A percentile compares a stretch with the other conserved stretches of the same genome.
phyloP scores from a whole-genome alignment of 768 basidiomycete species.

The Megacollybia marginata region DNA sequence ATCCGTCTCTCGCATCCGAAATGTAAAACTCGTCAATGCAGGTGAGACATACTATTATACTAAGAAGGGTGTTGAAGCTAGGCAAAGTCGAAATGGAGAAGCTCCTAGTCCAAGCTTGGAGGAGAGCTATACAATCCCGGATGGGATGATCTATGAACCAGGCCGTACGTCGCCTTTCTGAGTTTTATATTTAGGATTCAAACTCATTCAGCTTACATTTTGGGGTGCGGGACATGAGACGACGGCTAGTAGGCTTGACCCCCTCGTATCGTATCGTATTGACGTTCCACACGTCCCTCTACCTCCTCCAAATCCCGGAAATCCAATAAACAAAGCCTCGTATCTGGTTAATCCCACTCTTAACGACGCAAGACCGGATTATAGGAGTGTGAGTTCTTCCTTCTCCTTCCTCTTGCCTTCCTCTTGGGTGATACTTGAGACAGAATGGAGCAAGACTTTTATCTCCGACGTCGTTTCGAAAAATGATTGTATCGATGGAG shows the following conservation, averaged over 20 bases:
- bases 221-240: slow-evolving; percentile 21
- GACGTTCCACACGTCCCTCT: slow-evolving; percentile 33
- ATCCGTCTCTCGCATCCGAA: slow-evolving; percentile 32
- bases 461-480: slow-evolving; percentile 31
- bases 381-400: slow-evolving; percentile 25
- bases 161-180: slow-evolving; percentile 24
- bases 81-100: slow-evolving; percentile 18
- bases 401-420: not conserved
- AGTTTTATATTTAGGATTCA: no score
- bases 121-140: slow-evolving; percentile 32
- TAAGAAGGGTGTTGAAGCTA: slow-evolving; percentile 40
- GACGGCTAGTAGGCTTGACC: slow-evolving; percentile 29
- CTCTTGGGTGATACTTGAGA: not conserved
- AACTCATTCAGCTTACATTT: slow-evolving; percentile 14
- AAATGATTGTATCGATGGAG: slow-evolving; percentile 33
- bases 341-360: slow-evolving; percentile 20
- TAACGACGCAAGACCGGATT: slow-evolving; percentile 22
- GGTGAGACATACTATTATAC: slow-evolving; percentile 32
- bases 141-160: slow-evolving; percentile 45
- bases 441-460: slow-evolving; percentile 34
- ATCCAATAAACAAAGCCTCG: slow-evolving; percentile 43
- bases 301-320: slow-evolving; percentile 43
- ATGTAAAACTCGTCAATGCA: slow-evolving; percentile 26
- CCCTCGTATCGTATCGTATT: slow-evolving; percentile 25
- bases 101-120: not conserved